Percentiles rank a stretch among this genome's conserved stretches.
Evolutionary conservation across 2,329 filamentous ascomycete species (phyloP).

Genomic region (Calonectria henricotiae): DNA sequence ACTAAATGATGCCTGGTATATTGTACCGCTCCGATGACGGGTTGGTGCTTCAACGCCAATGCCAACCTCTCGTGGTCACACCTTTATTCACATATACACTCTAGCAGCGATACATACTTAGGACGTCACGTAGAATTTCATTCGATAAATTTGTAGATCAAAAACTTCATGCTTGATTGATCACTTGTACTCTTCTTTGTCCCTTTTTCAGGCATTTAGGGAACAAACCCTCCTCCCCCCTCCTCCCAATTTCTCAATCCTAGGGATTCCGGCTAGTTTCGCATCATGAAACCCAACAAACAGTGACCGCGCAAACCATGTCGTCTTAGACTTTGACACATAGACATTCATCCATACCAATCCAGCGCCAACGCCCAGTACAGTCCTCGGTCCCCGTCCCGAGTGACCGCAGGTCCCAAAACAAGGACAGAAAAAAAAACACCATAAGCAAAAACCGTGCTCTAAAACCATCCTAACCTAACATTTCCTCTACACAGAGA

Average conservation of each 20-base stretch:
- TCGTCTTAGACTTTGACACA: constrained; percentile 50
- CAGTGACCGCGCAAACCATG: constrained; percentile 42
- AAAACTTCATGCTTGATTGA: constrained; percentile 3
- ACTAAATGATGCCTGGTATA: no score
- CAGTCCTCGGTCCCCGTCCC: constrained; percentile 43
- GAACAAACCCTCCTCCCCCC: constrained; percentile 2
- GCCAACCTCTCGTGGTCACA: background rate
- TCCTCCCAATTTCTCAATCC: constrained; percentile 9
- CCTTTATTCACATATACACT: background rate
- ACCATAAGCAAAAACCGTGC: constrained; percentile 37
- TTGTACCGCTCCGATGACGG: background rate
- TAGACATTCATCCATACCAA: constrained; percentile 47
- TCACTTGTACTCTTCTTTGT: constrained; percentile 27
- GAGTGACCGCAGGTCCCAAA: constrained; percentile 38
- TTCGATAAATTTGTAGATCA: background rate
- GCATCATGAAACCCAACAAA: constrained; percentile 50
- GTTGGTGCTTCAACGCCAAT: no score
- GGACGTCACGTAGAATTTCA: background rate
- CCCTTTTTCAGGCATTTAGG: constrained; percentile 19
- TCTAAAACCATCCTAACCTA: constrained; percentile 37
- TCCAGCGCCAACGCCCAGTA: constrained; percentile 52
- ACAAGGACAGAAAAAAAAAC: constrained; percentile 9
- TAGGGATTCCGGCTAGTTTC: constrained; percentile 33
- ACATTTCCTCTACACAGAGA: constrained; percentile 35
- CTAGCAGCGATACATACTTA: no score